These are phyloP conservation scores for Leucocoprinus leucothites DNA, from an alignment of 768 basidiomycete genomes.

Conservation along the genomic window DNA sequence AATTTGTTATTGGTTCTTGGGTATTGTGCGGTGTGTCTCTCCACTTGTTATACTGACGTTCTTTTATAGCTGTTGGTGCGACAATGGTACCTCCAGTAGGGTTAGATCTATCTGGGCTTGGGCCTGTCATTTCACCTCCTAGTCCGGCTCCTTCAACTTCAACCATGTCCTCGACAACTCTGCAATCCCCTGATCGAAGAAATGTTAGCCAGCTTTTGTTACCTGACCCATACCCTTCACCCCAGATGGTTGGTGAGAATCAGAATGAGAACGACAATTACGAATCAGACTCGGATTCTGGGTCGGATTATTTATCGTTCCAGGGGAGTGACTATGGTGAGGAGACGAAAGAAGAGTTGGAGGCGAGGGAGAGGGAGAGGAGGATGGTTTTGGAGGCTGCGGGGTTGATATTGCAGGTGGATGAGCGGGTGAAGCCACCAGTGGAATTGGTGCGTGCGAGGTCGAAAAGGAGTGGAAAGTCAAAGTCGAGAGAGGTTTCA, in stretches of 20 bases:
- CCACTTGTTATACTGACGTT: too few relatives aligned
- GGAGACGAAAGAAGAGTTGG: slow-evolving; percentile 35
- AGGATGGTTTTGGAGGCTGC: slow-evolving; percentile 82
- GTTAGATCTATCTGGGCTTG: too few relatives aligned
- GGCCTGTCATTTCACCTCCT: not conserved
- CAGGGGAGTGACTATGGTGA: slow-evolving; percentile 38
- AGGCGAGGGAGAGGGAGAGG: slow-evolving; percentile 40
- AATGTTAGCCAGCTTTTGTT: not conserved
- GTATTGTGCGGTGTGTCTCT: too few relatives aligned
- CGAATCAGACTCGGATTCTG: slow-evolving; percentile 28
- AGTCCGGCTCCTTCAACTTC: too few relatives aligned
- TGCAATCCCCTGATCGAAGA: not conserved
- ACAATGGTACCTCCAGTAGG: too few relatives aligned
- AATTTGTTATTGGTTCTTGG: too few relatives aligned
- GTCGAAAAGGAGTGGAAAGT: slow-evolving; percentile 15
- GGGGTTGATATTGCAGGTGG: slow-evolving; percentile 73
- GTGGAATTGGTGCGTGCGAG: slow-evolving; percentile 33
- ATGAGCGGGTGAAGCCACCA: slow-evolving; percentile 47
- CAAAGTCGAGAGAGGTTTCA: not conserved
- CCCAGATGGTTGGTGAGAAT: too few relatives aligned
- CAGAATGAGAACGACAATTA: too few relatives aligned
- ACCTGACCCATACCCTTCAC: too few relatives aligned
- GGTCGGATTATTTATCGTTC: slow-evolving; percentile 33
- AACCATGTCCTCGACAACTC: not conserved
- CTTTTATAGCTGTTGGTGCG: too few relatives aligned